Evolutionary conservation across 306 rosid species (phyloP).

Genomic region (Trifolium dubium): DNA sequence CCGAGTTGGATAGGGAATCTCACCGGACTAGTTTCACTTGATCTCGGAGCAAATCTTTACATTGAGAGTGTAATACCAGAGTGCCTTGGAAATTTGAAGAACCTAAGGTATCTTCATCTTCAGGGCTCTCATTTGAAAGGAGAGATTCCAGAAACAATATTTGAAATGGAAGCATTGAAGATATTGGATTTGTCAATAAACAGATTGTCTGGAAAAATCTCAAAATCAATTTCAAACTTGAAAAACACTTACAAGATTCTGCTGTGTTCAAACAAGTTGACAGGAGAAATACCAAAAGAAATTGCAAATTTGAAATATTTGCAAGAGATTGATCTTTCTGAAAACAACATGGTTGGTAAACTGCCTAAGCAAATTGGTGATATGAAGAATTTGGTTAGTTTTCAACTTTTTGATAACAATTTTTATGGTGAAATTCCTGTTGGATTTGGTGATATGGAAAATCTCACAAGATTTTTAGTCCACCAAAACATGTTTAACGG

Average conservation of each 20-base stretch:
- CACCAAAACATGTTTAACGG: too few relatives aligned
- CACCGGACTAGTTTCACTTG: slow-evolving; percentile 53
- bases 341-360: too few relatives aligned
- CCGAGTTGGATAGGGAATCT: slow-evolving; percentile 85
- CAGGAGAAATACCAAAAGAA: too few relatives aligned
- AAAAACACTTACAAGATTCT: slow-evolving; percentile 67
- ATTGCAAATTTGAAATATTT: too few relatives aligned
- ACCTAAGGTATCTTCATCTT: slow-evolving; percentile 77
- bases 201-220: slow-evolving; percentile 71
- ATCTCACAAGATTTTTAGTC: too few relatives aligned
- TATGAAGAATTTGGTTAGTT: too few relatives aligned
- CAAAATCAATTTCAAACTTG: slow-evolving; percentile 73
- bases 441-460: too few relatives aligned
- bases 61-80: slow-evolving; percentile 61
- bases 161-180: slow-evolving; percentile 62
- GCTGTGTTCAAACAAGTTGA: too few relatives aligned
- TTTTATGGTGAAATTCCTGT: too few relatives aligned
- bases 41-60: slow-evolving; percentile 67
- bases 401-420: too few relatives aligned
- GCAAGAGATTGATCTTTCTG: too few relatives aligned
- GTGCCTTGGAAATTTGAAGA: slow-evolving; percentile 66
- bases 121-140: slow-evolving; percentile 68
- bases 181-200: slow-evolving; percentile 81
- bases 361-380: too few relatives aligned
- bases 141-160: slow-evolving; percentile 80